These are phyloP conservation scores for Vaccinium vitisidaea DNA, from an alignment of 148 eudicot genomes.

Conservation along the genomic window DNA sequence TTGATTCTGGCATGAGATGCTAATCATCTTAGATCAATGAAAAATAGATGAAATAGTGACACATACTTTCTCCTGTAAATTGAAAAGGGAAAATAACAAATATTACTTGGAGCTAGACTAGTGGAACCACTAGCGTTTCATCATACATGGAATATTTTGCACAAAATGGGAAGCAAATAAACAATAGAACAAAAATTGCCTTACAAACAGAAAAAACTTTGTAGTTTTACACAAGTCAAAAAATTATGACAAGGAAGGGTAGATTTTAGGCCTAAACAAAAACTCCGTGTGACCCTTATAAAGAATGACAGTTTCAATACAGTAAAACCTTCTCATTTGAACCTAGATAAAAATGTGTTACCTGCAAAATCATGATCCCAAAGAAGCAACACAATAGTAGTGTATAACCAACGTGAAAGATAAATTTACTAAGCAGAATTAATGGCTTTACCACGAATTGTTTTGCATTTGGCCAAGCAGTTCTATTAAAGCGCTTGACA, in stretches of 20 bases:
- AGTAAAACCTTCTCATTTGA: not conserved
- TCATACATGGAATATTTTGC: not conserved
- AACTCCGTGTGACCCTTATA: not conserved
- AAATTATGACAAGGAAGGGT: not conserved
- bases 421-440: not conserved
- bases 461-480: slow-evolving; percentile 63
- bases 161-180: not conserved
- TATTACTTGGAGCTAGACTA: not conserved
- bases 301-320: not conserved
- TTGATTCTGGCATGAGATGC: not conserved
- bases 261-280: not conserved
- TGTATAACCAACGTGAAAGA: not conserved
- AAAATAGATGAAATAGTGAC: not conserved
- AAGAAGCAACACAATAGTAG: not conserved
- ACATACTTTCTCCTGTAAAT: not conserved
- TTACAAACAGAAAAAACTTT: not conserved
- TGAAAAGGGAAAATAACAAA: not conserved
- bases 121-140: not conserved
- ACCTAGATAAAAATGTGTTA: not conserved
- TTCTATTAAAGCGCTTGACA: slow-evolving; percentile 63
- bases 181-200: not conserved
- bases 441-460: slow-evolving; percentile 51
- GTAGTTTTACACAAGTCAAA: not conserved
- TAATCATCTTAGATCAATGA: not conserved
- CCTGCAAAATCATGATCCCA: not conserved